These are phyloP conservation scores for Chenopodium quinoa DNA, from an alignment of 148 eudicot genomes.

Conservation along the genomic window DNA sequence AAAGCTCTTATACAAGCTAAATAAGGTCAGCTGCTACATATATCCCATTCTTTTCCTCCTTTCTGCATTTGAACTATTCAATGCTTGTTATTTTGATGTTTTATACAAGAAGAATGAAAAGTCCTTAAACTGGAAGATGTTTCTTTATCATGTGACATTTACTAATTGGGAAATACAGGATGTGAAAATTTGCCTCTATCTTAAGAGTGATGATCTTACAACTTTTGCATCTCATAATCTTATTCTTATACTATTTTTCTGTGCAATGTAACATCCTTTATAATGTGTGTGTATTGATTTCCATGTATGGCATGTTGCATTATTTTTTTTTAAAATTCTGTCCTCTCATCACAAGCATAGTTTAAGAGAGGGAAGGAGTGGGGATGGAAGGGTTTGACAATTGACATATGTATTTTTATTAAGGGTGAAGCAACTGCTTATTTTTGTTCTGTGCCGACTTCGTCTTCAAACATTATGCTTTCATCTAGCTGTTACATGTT, in stretches of 20 bases:
- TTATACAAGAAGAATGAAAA: background rate
- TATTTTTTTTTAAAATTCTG: background rate
- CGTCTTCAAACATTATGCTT: background rate
- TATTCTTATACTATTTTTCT: background rate
- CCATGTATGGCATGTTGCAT: background rate
- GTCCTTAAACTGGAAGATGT: background rate
- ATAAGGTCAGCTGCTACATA: conserved; percentile 50
- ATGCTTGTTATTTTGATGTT: background rate
- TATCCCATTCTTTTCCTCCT: conserved; percentile 8
- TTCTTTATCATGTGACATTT: background rate
- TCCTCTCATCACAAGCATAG: background rate
- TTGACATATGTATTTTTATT: background rate
- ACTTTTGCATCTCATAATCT: background rate
- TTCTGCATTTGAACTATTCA: background rate
- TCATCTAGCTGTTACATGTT: background rate
- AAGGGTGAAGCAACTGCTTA: background rate
- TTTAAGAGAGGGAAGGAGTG: background rate
- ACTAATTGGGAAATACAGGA: background rate
- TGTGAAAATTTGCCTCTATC: background rate
- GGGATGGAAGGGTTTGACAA: background rate
- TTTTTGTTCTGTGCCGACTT: background rate
- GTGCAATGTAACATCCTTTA: background rate
- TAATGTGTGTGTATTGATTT: background rate
- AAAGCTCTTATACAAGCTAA: conserved; percentile 62
- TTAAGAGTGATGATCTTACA: background rate